Evolutionary conservation across 331 rosid genomes (phyloP).

Genomic region (Spiraea crenata): DNA sequence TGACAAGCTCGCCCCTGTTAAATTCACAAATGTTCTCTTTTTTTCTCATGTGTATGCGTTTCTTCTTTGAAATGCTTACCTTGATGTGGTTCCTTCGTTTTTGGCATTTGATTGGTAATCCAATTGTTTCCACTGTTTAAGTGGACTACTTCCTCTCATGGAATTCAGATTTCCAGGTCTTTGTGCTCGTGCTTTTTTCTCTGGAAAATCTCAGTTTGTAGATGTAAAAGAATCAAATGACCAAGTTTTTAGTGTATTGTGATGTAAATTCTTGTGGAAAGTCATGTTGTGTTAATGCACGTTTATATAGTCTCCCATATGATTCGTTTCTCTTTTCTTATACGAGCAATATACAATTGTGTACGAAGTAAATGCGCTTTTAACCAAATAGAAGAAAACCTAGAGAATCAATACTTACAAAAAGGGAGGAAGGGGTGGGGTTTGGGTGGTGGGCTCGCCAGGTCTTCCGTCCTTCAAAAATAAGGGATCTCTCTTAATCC

Average conservation of each 20-base stretch:
- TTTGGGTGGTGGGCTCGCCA: too few relatives aligned
- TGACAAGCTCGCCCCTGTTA: constrained; percentile 37
- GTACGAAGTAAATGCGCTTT: too few relatives aligned
- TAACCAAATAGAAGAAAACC: too few relatives aligned
- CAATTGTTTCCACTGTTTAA: constrained; percentile 37
- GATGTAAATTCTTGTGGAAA: constrained; percentile 25
- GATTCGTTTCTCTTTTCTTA: too few relatives aligned
- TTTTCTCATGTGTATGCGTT: constrained; percentile 52
- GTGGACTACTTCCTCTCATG: constrained; percentile 36
- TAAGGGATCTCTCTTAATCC: too few relatives aligned
- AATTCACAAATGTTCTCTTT: constrained; percentile 34
- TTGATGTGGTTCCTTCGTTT: constrained; percentile 44
- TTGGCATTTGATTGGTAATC: constrained; percentile 34
- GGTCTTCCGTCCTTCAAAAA: too few relatives aligned
- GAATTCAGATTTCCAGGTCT: constrained; percentile 35
- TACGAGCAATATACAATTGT: too few relatives aligned
- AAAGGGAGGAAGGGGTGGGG: too few relatives aligned
- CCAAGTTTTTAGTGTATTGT: neutral
- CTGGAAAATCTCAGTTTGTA: constrained; percentile 21
- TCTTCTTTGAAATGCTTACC: constrained; percentile 41
- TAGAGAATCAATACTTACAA: too few relatives aligned
- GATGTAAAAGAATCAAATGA: constrained; percentile 11
- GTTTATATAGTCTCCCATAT: too few relatives aligned
- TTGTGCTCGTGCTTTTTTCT: constrained; percentile 11
- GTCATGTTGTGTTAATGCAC: neutral